A percentile compares a stretch with the other conserved stretches of the same genome.
Evolutionary conservation across 768 basidiomycete genomes (phyloP).

Genomic region (Lactifluus subvellereus): DNA sequence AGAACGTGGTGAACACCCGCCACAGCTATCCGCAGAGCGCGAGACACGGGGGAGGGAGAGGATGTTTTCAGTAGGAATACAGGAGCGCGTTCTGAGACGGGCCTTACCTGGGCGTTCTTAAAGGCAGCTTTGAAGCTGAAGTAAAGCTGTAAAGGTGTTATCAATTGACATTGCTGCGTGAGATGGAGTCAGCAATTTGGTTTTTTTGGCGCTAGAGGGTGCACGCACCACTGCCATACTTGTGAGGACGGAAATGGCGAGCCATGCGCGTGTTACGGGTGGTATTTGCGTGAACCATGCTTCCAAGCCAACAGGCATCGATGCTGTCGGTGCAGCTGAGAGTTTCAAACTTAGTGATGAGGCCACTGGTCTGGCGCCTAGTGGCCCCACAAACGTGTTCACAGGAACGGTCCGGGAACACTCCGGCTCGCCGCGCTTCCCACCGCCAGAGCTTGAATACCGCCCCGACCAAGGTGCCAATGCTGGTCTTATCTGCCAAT

Average conservation of each 20-base stretch:
- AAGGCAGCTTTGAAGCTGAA: conserved; percentile 87
- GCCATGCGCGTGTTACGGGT: conserved; percentile 85
- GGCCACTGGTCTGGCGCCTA: no score
- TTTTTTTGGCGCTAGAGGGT: background rate
- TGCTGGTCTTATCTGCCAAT: no score
- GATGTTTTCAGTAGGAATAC: conserved; percentile 19
- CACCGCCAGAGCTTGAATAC: no score
- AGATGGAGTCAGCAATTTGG: background rate
- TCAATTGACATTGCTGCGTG: conserved; percentile 80
- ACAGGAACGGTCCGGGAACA: no score
- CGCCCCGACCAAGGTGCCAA: no score
- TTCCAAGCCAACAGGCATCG: conserved; percentile 80
- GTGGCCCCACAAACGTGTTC: no score
- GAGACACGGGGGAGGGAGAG: conserved; percentile 10
- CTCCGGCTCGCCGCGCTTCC: no score
- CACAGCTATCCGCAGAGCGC: conserved; percentile 53
- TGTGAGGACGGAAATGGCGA: conserved; percentile 68
- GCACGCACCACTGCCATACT: conserved; percentile 78
- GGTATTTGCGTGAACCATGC: conserved; percentile 90
- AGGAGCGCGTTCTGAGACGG: background rate
- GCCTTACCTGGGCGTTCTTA: conserved; percentile 66
- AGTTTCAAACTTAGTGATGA: no score
- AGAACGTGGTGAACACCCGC: conserved; percentile 86
- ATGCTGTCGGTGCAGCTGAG: background rate
- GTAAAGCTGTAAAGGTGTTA: conserved; percentile 88